Base-by-base conservation (phyloP, 805 yeast species). In the Osmozyma mogii region DNA sequence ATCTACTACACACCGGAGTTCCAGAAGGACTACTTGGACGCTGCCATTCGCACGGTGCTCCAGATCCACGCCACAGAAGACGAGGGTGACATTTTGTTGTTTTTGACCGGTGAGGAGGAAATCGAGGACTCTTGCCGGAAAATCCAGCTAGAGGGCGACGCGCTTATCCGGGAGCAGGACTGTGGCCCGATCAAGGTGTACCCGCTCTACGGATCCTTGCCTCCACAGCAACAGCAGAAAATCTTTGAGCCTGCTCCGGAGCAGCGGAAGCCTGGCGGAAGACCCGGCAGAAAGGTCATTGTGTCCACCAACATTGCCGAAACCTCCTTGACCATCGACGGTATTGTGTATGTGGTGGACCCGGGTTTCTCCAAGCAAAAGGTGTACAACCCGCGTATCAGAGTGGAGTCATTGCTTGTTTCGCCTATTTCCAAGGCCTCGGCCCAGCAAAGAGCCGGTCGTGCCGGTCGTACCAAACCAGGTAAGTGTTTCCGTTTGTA, bases 401-500 rank as follows among this genome's bases (percentile, higher is more conserved):
- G 98, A 56, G 96, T 89, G 17, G 96, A 89, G 57, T 85, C 96
- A 1, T 66, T 89, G 44, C 68, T 89, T 30, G 97, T 92, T 4
- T 84, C 96, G 6, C 97, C 97, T 21, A 88, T 92, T 38, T 88
- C 97, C 8, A 88, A 87, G 60, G 98, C 98, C 0, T 79, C 94
- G 27, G 95, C 98, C 1, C 96, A 89, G 60, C 98, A 89, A 60
- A 76, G 98, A 59, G 97, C 97, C 20, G 98, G 98, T 72, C 84
- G 98, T 72, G 98, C 98, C 32, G 98, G 98, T 65, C 89, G 98
- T 75, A 89, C 96, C 5, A 75, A 95, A 49, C 96, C 97, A 10
- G 98, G 98, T 52, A 89, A 92, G 57, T 89, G 96, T 60, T 89
- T 89, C 72, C 72, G 98, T 51, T 67, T 89, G 31, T 89, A 89